Base-by-base conservation (phyloP, 2,329 filamentous ascomycete species). In the Hirsutella rhossiliensis region DNA sequence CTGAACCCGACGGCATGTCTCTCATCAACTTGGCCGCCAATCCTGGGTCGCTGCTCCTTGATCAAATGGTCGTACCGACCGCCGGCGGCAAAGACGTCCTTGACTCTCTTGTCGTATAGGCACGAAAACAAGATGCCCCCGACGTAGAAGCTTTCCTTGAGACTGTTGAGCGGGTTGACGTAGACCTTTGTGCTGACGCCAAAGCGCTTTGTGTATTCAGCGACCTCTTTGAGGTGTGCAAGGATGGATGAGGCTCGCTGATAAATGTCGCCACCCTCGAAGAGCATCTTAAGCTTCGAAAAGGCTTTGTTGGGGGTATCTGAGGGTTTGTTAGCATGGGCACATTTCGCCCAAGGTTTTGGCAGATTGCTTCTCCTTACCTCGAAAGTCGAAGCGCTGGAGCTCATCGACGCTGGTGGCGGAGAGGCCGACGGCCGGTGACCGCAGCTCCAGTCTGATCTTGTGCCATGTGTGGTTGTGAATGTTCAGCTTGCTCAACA, bases 31-130 rank as follows among this genome's bases (percentile, higher is more conserved):
- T 75, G 75, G 20, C 71, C 73, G 36, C 78, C 71, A 37, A 80
- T 75, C 50, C 80, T 82, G 5, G 85, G 84, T 9, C 82, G 77
- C 56, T 94, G 85, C 48, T 94, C 85, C 58, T 81, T 80, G 50
- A 98, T 90, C 18, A 98, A 68, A 40, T 80, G 79, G 59, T 98
- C 94, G 59, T 98, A 98, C 41, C 92, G 79, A 3, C 92, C 92
- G 42, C 94, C 92, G 29, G 89, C 92, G 6, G 90, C 92, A 56
- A 97, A 87, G 0, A 97, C 86, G 52, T 92, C 84, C 53, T 77
- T 81, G 48, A 82, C 76, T 59, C 87, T 94, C 48, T 77, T 81
- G 59, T 97, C 90, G 50, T 89, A 87, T 2, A 96, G 67, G 55
- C 88, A 96, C 48, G 94, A 86, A 59, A 98, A 97, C 38, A 97